phyloP scores from a whole-genome alignment of 2,329 filamentous ascomycete genomes.

The Thielaviopsis punctulata region DNA sequence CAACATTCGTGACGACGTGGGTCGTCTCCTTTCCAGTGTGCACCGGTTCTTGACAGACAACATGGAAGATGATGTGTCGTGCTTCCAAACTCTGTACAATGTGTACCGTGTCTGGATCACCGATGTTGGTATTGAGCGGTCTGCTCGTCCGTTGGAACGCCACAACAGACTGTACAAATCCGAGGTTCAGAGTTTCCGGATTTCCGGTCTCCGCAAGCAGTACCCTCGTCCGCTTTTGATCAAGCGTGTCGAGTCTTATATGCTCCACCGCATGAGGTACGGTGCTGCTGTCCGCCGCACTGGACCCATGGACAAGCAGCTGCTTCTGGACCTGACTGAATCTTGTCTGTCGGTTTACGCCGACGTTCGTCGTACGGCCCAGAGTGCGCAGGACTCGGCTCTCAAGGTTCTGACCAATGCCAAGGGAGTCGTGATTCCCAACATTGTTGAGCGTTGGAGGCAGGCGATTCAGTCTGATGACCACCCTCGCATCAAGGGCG shows the following conservation, averaged over 20 bases:
- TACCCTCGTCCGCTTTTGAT: constrained; percentile 88
- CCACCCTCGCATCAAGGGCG: constrained; percentile 84
- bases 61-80: constrained; percentile 89
- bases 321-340: constrained; percentile 74
- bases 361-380: constrained; percentile 85
- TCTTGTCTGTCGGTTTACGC: constrained; percentile 86
- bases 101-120: constrained; percentile 95
- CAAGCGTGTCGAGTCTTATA: constrained; percentile 84
- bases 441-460: constrained; percentile 63
- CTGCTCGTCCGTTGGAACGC: constrained; percentile 80
- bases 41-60: constrained; percentile 68
- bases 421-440: constrained; percentile 73
- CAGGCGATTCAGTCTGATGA: constrained; percentile 65
- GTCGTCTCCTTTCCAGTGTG: constrained; percentile 63
- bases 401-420: constrained; percentile 82
- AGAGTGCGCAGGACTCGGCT: constrained; percentile 81
- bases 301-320: constrained; percentile 70
- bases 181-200: constrained; percentile 84
- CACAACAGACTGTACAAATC: constrained; percentile 69
- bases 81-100: constrained; percentile 82
- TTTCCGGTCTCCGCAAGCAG: constrained; percentile 77
- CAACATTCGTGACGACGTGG: constrained; percentile 60
- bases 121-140: constrained; percentile 90
- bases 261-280: constrained; percentile 82
- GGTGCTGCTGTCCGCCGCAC: constrained; percentile 79